Base-by-base conservation (phyloP, 257 asterid species). In the Penstemon newberryi region DNA sequence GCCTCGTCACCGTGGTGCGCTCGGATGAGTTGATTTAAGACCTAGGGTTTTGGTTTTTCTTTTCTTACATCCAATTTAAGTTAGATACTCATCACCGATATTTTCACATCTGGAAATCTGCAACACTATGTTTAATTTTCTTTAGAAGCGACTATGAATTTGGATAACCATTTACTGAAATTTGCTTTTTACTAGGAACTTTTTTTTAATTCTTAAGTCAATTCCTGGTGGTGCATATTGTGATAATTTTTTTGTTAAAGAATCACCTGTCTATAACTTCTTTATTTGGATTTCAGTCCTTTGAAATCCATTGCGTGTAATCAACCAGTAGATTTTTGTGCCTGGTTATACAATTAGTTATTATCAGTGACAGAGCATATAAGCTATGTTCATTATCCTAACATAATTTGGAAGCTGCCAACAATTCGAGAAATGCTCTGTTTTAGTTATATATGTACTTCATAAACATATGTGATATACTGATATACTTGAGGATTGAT, bases 361-460 rank as follows among this genome's bases (percentile, higher is more conserved):
- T 62, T 56, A 41, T 19, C 63, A 13, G 51, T 6, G 18, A 51
- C 10, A 36, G 56, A 41, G 45, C 12, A 56, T 71, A 4, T 56
- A 25, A n/a, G 15, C 9, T 5, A 0, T 51, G 18, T 43, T 53
- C 65, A 18, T 18, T 53, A 8, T 50, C 13, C n/a, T 8, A 8
- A 59, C 70, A 40, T 55, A 66, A 55, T 46, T 37, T 67, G 10
- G 46, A 63, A 59, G 61, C 66, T 44, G 41, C 43, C 42, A 57
- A 18, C n/a, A 46, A 13, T 38, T 56, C 66, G 11, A 36, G 56
- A 55, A 60, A 18, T 11, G 19, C 12, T 50, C 19, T 59, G 10
- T 12, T 53, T 42, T 43, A 19, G 38, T 73, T 7, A n/a, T 58
- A 49, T 53, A 7, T 55, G 39, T 65, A 18, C 61, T 36, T 56